Conservation (phyloP, 169 alveolate species). For the Eimeria acervulina region DNA sequence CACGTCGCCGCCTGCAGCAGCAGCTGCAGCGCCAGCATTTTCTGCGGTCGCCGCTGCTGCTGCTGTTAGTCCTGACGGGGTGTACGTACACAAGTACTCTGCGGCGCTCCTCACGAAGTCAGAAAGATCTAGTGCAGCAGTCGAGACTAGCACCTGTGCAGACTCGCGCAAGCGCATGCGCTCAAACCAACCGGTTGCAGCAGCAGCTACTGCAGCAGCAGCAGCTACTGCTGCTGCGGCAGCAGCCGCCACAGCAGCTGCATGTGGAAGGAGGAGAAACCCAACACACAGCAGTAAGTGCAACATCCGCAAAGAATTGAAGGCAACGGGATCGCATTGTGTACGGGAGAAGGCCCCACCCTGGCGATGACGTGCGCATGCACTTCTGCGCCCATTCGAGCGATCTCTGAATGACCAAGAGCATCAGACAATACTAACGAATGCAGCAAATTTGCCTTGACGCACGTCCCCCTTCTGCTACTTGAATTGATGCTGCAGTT, state of each 20-base stretch:
- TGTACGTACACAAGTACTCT: constrained; percentile 27
- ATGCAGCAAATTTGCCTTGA: background rate
- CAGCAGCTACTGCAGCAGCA: background rate
- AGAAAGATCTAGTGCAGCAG: constrained; percentile 73
- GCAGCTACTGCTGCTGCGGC: background rate
- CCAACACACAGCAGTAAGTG: background rate
- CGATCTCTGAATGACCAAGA: constrained; percentile 6
- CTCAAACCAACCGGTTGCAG: background rate
- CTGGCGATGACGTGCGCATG: constrained; percentile 78
- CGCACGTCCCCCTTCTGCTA: background rate
- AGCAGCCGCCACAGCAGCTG: background rate
- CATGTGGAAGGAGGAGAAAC: background rate
- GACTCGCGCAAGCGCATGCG: background rate
- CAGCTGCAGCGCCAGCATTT: background rate
- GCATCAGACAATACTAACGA: background rate
- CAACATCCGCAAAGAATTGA: background rate
- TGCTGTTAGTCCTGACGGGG: constrained; percentile 17
- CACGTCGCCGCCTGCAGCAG: constrained; percentile 54
- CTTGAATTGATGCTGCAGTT: background rate
- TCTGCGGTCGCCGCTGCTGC: constrained; percentile 3
- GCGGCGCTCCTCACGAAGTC: constrained; percentile 76
- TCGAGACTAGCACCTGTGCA: constrained; percentile 56
- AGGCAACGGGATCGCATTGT: background rate
- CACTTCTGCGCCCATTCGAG: constrained; percentile 68
- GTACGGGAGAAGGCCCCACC: constrained; percentile 18